A percentile compares a stretch with the other conserved stretches of the same genome.
phyloP scores from a whole-genome alignment of 2,329 filamentous ascomycete species.

The Neopestalotiopsis sp. region DNA sequence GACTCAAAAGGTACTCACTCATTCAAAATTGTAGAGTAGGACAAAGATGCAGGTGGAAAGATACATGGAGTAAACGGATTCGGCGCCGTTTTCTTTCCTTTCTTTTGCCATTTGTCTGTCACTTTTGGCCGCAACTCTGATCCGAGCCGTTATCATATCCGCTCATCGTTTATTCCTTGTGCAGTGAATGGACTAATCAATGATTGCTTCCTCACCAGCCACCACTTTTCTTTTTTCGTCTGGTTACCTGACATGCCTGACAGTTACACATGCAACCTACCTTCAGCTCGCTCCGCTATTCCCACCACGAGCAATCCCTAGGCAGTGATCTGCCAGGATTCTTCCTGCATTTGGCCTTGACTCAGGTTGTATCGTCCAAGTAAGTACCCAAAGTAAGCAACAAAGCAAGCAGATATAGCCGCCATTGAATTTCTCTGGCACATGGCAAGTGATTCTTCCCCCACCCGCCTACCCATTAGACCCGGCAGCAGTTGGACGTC shows the following conservation, averaged over 20 bases:
- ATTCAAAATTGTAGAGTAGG: not conserved
- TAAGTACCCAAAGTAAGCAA: not conserved
- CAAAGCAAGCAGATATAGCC: not conserved
- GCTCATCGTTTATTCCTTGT: not conserved
- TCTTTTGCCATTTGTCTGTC: not conserved
- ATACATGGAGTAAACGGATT: not conserved
- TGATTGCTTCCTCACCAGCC: not conserved
- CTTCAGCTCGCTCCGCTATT: not conserved
- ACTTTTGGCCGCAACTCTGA: not conserved
- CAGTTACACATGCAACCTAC: not conserved
- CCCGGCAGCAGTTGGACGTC: not conserved
- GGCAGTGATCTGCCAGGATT: conserved; percentile 2
- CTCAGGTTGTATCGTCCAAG: conserved; percentile 3
- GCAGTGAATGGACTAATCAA: not conserved
- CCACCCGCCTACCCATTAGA: not conserved
- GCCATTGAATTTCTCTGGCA: not conserved
- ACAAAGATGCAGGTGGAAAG: not conserved
- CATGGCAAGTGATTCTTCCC: not conserved
- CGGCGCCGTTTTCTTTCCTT: not conserved
- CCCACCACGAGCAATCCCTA: not conserved
- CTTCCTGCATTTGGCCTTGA: conserved; percentile 2
- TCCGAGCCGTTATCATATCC: not conserved
- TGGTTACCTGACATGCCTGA: not conserved
- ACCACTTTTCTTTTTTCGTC: conserved; percentile 3
- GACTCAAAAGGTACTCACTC: not conserved